Percentiles rank a stretch among this genome's conserved stretches.
phyloP scores from a whole-genome alignment of 2,329 filamentous ascomycete species.

The Nemania diffusa region DNA sequence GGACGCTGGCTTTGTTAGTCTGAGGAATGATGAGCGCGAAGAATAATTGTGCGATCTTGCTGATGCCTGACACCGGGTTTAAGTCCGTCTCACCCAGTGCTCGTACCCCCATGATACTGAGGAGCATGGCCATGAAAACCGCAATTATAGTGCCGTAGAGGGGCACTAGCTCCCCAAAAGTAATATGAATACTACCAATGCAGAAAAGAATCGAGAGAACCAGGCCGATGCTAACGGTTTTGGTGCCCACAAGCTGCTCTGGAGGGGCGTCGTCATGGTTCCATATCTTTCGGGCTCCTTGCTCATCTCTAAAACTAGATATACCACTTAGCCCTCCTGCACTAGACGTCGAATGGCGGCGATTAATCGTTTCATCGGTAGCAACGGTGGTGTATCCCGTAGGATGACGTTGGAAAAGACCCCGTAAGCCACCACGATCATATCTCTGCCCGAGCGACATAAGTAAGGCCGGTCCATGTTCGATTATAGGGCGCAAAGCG shows the following conservation, averaged over 20 bases:
- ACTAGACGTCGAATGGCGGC: conserved; percentile 29
- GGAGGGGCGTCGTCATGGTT: conserved; percentile 82
- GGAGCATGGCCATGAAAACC: conserved; percentile 83
- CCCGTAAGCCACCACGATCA: conserved; percentile 37
- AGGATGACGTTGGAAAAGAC: conserved; percentile 39
- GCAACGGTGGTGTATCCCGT: conserved; percentile 42
- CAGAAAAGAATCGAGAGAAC: conserved; percentile 81
- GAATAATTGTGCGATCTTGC: conserved; percentile 93
- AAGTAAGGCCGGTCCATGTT: conserved; percentile 51
- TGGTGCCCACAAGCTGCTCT: conserved; percentile 80
- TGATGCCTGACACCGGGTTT: conserved; percentile 96
- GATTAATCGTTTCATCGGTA: conserved; percentile 39
- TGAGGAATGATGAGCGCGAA: conserved; percentile 91
- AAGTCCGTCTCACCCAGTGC: conserved; percentile 86
- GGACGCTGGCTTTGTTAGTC: conserved; percentile 82
- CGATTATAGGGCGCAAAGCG: conserved; percentile 70
- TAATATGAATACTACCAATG: conserved; percentile 80
- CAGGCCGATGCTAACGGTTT: conserved; percentile 78
- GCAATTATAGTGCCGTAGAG: conserved; percentile 79
- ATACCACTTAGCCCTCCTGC: conserved; percentile 25
- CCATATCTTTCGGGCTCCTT: conserved; percentile 48
- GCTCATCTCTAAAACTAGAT: conserved; percentile 36
- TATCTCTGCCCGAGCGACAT: conserved; percentile 38
- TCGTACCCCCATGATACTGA: conserved; percentile 78
- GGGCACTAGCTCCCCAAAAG: conserved; percentile 86